Base-by-base conservation (phyloP, 306 rosid genomes). In the Trifolium dubium region DNA sequence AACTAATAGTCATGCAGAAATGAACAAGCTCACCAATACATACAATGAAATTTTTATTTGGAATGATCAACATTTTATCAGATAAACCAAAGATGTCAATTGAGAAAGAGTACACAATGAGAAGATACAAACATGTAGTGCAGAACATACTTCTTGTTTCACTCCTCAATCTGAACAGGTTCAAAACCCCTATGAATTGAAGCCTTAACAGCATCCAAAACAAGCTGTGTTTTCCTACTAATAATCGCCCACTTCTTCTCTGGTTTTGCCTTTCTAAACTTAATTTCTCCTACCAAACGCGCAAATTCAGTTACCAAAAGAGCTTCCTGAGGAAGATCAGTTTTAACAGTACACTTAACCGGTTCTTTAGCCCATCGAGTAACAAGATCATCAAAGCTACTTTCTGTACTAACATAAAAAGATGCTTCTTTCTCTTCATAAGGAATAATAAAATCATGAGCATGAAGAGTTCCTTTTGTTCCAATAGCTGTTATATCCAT, bases 251-350 rank as follows among this genome's bases (percentile, higher is more conserved):
- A 93, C 73, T 88, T 83, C 53, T 71, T 84, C 79, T 88, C 97
- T 2, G 98, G 93, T 69, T 84, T 84, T 1, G 76, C 30, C 32
- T 84, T 86, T 18, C 79, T 79, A 62, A 31, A 77, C 56, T 88
- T 91, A 58, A 91, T 75, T 29, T 58, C 80, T 3, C 76, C 80
- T 8, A 93, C 98, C 92, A 93, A 71, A 46, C 82, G 80, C 9
- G 93, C 59, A 83, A 93, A 91, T 39, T 91, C 97, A 3, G 62
- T 77, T 39, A 93, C 93, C 97, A 93, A 86, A 51, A 35, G 84
- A 76, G 46, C 92, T 86, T 91, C 98, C 72, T 93, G 98, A 79
- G 98, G 91, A 49, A 91, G 84, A 67, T 91, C 91, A 7, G 88
- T 81, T 49, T 66, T 73, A 32, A 89, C 40, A 2, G 68, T 63